Percentiles rank a stretch among this genome's conserved stretches.
Conservation (phyloP, 2,329 filamentous ascomycete species). For the Trichophyton mentagrophytes region DNA sequence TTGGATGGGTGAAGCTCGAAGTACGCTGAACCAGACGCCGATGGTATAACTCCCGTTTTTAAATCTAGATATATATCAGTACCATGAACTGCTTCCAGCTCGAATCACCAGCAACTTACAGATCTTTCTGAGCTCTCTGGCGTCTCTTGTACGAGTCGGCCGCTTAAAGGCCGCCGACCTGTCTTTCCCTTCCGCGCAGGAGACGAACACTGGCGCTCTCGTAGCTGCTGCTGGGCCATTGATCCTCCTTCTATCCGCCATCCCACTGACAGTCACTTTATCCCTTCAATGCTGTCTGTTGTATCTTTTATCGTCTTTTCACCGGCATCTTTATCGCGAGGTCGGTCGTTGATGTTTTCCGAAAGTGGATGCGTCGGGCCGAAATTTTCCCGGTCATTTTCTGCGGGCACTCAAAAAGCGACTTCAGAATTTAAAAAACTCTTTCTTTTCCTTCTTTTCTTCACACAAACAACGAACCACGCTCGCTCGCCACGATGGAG, state of each 20-base stretch:
- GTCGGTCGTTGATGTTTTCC: not conserved
- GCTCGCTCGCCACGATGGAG: not conserved
- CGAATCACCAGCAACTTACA: slow-evolving; percentile 33
- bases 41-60: slow-evolving; percentile 82
- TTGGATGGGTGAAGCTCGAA: slow-evolving; percentile 40
- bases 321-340: not conserved
- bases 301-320: not conserved
- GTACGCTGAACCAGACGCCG: slow-evolving; percentile 81
- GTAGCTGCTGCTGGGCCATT: slow-evolving; percentile 78
- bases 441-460: not conserved
- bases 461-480: not conserved
- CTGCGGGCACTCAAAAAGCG: slow-evolving; percentile 3
- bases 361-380: not conserved
- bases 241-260: slow-evolving; percentile 77
- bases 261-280: slow-evolving; percentile 22
- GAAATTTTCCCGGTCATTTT: slow-evolving; percentile 3
- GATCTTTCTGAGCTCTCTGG: slow-evolving; percentile 68
- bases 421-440: not conserved
- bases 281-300: not conserved
- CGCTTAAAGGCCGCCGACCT: slow-evolving; percentile 36
- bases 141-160: slow-evolving; percentile 47
- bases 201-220: slow-evolving; percentile 55
- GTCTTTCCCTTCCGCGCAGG: slow-evolving; percentile 30
- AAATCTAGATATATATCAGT: slow-evolving; percentile 47
- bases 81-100: slow-evolving; percentile 12